A percentile compares a stretch with the other conserved stretches of the same genome.
phyloP scores from a whole-genome alignment of 495 filamentous ascomycete genomes.

The Hyaloscypha finlandica region DNA sequence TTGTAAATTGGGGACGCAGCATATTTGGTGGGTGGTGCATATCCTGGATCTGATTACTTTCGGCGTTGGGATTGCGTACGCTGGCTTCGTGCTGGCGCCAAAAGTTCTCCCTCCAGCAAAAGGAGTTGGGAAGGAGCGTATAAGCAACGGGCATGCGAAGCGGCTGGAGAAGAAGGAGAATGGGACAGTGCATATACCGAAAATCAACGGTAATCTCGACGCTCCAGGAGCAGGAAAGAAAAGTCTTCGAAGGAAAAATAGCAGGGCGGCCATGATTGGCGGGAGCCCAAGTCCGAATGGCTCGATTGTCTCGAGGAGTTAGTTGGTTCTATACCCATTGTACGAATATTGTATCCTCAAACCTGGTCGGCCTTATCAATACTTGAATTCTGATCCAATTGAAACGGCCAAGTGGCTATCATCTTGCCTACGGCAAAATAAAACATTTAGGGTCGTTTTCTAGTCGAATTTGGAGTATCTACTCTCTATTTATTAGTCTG shows the following conservation, averaged over 20 bases:
- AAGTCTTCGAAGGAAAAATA: constrained; percentile 22
- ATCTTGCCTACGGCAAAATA: too few species aligned
- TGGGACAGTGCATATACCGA: neutral
- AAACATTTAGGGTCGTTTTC: neutral
- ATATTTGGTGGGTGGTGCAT: constrained; percentile 93
- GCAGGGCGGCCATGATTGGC: constrained; percentile 3
- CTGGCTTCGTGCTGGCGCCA: constrained; percentile 3
- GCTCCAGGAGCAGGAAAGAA: constrained; percentile 14
- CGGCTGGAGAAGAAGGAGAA: neutral
- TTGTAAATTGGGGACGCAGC: constrained; percentile 80
- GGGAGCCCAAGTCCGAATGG: constrained; percentile 5
- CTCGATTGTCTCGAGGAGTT: neutral
- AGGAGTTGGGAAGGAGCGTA: neutral
- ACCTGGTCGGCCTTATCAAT: neutral
- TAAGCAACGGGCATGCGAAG: constrained; percentile 2
- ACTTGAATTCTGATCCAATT: neutral
- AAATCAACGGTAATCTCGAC: constrained; percentile 16
- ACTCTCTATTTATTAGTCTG: too few species aligned
- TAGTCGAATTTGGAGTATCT: too few species aligned
- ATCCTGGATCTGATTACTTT: constrained; percentile 63
- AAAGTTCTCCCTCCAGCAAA: neutral
- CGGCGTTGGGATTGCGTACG: constrained; percentile 36
- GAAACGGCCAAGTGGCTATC: neutral
- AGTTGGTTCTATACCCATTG: constrained; percentile 2
- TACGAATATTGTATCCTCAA: neutral